Percentiles rank a stretch among this genome's conserved stretches.
These are phyloP conservation scores for Crithidia thermophila DNA, from an alignment of 208 protist genomes.

Conservation along the genomic window DNA sequence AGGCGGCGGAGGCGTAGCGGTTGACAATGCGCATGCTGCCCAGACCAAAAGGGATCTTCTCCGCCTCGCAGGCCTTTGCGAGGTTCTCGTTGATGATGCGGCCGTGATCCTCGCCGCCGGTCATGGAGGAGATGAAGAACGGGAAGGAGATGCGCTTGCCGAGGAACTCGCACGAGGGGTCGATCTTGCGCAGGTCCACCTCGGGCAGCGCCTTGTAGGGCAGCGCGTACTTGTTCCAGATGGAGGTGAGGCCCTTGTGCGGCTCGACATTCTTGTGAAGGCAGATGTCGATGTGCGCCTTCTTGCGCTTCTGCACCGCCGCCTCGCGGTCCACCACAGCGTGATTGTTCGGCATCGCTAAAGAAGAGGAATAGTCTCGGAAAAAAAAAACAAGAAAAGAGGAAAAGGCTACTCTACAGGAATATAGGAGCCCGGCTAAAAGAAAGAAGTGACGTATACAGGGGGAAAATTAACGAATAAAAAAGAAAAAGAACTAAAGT, in stretches of 20 bases:
- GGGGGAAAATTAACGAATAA: background rate
- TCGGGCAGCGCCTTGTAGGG: constrained; percentile 90
- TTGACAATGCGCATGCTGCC: constrained; percentile 93
- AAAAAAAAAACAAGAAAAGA: background rate
- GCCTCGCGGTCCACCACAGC: constrained; percentile 59
- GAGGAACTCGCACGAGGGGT: constrained; percentile 76
- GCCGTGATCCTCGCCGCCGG: constrained; percentile 88
- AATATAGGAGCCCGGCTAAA: background rate
- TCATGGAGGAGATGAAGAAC: constrained; percentile 92
- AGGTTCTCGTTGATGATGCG: constrained; percentile 93
- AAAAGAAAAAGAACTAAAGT: constrained; percentile 9
- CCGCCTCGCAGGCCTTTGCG: constrained; percentile 86
- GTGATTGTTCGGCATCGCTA: background rate
- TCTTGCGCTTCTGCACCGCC: constrained; percentile 77
- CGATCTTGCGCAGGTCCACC: constrained; percentile 77
- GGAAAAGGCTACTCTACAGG: background rate
- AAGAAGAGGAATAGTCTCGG: background rate
- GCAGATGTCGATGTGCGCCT: constrained; percentile 93
- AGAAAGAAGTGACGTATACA: too few species aligned
- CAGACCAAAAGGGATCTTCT: constrained; percentile 88
- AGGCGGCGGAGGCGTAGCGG: constrained; percentile 73
- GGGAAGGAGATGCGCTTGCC: constrained; percentile 81
- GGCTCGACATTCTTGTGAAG: constrained; percentile 86
- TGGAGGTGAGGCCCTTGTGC: constrained; percentile 52
- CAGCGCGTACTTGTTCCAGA: constrained; percentile 83